These are phyloP conservation scores for Talinum fruticosum DNA, from an alignment of 148 eudicot species.

Conservation along the genomic window DNA sequence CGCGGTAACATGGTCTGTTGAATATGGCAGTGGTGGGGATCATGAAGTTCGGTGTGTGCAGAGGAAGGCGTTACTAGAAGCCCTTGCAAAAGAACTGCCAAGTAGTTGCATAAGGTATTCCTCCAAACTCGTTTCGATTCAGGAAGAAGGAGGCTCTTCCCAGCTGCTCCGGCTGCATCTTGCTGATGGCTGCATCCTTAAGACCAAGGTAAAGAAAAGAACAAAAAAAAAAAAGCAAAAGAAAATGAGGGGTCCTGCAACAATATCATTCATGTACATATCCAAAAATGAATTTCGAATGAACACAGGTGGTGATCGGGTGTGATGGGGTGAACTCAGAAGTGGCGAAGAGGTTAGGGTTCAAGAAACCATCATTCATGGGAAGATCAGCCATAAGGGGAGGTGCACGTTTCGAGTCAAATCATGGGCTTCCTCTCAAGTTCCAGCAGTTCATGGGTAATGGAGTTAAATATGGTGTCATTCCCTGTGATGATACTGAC, in stretches of 20 bases:
- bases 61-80: conserved; percentile 44
- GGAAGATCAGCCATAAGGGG: conserved; percentile 47
- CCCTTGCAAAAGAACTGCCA: conserved; percentile 57
- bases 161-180: conserved; percentile 40
- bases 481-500: conserved; percentile 39
- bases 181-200: conserved; percentile 49
- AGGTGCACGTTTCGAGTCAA: conserved; percentile 25
- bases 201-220: conserved; percentile 39
- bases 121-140: conserved; percentile 51
- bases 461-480: conserved; percentile 43
- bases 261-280: not conserved
- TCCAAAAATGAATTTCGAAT: not conserved
- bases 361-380: conserved; percentile 36
- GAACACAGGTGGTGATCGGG: conserved; percentile 50
- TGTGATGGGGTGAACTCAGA: conserved; percentile 63
- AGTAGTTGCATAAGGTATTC: conserved; percentile 47
- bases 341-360: conserved; percentile 50
- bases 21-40: conserved; percentile 32
- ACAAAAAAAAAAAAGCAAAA: no score
- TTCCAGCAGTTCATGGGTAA: conserved; percentile 37
- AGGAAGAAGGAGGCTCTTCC: conserved; percentile 36
- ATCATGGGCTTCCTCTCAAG: conserved; percentile 47
- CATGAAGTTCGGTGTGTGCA: conserved; percentile 47
- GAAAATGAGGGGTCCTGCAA: not conserved
- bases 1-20: not conserved